A percentile compares a stretch with the other conserved stretches of the same genome.
phyloP scores from a whole-genome alignment of 2,329 filamentous ascomycete genomes.

The Trichoderma asperellum region DNA sequence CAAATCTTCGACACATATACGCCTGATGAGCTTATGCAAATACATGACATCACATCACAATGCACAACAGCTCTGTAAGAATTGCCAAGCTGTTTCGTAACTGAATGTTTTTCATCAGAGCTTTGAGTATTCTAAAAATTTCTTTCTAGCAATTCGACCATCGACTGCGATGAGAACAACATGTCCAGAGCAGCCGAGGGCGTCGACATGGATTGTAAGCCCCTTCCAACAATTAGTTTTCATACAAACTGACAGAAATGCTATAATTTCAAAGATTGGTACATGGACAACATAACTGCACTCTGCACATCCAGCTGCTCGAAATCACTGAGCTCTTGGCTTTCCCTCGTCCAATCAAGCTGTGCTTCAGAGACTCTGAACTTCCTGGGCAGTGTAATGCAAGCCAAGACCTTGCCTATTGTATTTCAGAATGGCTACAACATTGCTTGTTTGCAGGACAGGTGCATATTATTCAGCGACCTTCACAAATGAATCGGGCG shows the following conservation, averaged over 20 bases:
- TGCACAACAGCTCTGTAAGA: not conserved
- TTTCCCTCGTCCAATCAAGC: not conserved
- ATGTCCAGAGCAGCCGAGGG: not conserved
- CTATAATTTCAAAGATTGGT: not conserved
- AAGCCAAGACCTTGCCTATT: not conserved
- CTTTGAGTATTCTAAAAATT: not conserved
- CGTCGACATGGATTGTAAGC: not conserved
- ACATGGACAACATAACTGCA: not conserved
- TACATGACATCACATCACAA: not conserved
- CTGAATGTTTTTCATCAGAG: not conserved
- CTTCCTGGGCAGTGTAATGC: not conserved
- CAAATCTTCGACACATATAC: not conserved
- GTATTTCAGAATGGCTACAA: not conserved
- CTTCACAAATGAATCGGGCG: not conserved
- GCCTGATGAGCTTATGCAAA: not conserved
- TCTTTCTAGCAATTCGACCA: not conserved
- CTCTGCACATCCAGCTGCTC: not conserved
- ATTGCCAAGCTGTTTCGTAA: not conserved
- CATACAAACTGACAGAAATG: not conserved
- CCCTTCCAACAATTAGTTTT: not conserved
- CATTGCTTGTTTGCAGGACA: not conserved
- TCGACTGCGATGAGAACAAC: not conserved
- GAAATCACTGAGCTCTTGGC: not conserved
- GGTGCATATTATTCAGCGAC: not conserved
- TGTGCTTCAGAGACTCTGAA: not conserved